Base-by-base conservation (phyloP, 345 rosid genomes). In the Cardamine resedifolia region DNA sequence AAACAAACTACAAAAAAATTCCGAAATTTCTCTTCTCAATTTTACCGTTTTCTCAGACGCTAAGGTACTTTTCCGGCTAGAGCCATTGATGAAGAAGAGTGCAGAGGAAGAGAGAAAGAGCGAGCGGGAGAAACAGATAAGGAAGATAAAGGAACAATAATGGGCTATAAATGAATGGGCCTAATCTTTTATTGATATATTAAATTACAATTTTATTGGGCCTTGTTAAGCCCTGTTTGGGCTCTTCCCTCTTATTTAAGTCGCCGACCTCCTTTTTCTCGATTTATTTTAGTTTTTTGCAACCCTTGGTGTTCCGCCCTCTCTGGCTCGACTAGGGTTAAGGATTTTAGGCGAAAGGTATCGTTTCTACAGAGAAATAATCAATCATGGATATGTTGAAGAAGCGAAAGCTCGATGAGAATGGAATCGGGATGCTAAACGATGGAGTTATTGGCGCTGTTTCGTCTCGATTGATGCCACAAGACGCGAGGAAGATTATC, bases 391-490 rank as follows among this genome's bases (percentile, higher is more conserved):
- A 88, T 65, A 73, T 79, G 52, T 18, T 78, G 34, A 88, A 88
- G 82, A 88, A 88, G 71, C 80, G 93, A 43, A 86, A 85, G 81
- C 79, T 81, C 21, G 90, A 86, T 9, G 90, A 86, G 11, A 86
- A 86, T 66, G 90, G 90, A 23, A 44, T 51, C 38, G 78, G 60
- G 3, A 10, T 78, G 11, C 33, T 33, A 5, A 52, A 43, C 69
- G 70, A 71, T 12, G 81, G 68, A 23, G 12, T 61, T 49, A 10
- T 10, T 0, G 49, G 53, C 5, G 71, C 78, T 19, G 36, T 58
- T 9, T 3, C 80, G 56, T 71, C 48, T 71, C 74, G 78, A 74
- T 80, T 87, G 15, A 67, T 73, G 20, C 82, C 84, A 1, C 75
- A 76, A 3, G 96, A 89, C 69, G 83, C 80, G 0, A 84, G 92